Evolutionary conservation across 2,329 filamentous ascomycete species (phyloP).

Genomic region (Chaetomium strumarium): DNA sequence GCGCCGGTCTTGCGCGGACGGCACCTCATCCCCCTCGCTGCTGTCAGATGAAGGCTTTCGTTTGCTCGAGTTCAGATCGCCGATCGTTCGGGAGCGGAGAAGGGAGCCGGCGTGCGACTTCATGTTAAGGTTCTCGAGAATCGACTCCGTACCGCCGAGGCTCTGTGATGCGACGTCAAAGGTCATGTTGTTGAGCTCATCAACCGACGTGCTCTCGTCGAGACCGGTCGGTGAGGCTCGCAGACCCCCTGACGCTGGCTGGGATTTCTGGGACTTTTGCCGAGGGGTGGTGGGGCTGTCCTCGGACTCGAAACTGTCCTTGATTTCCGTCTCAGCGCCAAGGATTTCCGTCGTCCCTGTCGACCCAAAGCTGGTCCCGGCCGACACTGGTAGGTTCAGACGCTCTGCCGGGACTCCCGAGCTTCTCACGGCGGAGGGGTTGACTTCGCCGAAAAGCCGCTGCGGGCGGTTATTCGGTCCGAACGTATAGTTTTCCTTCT

Average conservation of each 20-base stretch:
- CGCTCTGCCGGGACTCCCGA: constrained; percentile 44
- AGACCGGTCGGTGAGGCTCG: constrained; percentile 25
- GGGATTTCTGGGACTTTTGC: constrained; percentile 19
- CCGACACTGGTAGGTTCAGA: constrained; percentile 42
- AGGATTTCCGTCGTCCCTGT: constrained; percentile 32
- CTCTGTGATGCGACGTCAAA: constrained; percentile 51
- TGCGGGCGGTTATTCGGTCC: constrained; percentile 41
- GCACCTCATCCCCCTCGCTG: constrained; percentile 45
- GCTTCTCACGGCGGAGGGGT: constrained; percentile 47
- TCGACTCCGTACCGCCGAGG: constrained; percentile 45
- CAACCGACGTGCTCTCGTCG: constrained; percentile 37
- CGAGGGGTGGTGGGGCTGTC: constrained; percentile 33
- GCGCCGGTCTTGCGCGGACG: constrained; percentile 35
- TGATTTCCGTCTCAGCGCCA: constrained; percentile 36
- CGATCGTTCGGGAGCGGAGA: constrained; percentile 20
- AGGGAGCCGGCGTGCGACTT: constrained; percentile 31
- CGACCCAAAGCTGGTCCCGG: constrained; percentile 24
- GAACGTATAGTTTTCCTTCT: constrained; percentile 72
- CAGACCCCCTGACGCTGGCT: constrained; percentile 13
- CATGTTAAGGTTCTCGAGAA: constrained; percentile 39
- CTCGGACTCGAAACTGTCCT: constrained; percentile 44
- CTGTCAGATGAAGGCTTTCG: constrained; percentile 47
- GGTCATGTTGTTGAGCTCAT: constrained; percentile 47
- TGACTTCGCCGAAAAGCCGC: constrained; percentile 51
- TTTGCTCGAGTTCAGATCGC: constrained; percentile 46